Evolutionary conservation across 2,329 filamentous ascomycete genomes (phyloP).

Genomic region (Drechslera avenae): DNA sequence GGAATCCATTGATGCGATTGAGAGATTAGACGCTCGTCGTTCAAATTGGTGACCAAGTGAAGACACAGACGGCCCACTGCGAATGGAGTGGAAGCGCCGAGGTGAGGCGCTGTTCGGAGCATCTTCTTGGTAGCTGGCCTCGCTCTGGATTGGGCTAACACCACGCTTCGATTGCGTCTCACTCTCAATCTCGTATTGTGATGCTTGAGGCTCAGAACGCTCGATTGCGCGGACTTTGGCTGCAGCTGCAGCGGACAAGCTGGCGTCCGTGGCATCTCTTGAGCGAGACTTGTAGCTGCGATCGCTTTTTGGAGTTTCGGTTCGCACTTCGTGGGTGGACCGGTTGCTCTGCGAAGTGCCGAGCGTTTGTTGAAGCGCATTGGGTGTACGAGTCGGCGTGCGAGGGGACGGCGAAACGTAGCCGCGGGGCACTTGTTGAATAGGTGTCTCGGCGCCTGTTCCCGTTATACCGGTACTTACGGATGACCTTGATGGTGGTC

Average conservation of each 20-base stretch:
- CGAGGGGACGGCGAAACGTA: constrained; percentile 65
- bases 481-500: constrained; percentile 65
- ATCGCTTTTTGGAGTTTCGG: constrained; percentile 53
- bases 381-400: constrained; percentile 65
- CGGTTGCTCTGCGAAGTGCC: constrained; percentile 69
- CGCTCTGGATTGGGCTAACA: constrained; percentile 88
- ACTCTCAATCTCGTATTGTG: constrained; percentile 46
- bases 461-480: constrained; percentile 53
- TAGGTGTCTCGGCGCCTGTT: constrained; percentile 55
- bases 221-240: constrained; percentile 47
- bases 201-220: constrained; percentile 39
- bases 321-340: constrained; percentile 58
- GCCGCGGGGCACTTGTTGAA: constrained; percentile 68
- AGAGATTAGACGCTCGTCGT: constrained; percentile 60
- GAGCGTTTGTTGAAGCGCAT: constrained; percentile 62
- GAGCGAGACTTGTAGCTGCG: constrained; percentile 50
- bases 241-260: constrained; percentile 43
- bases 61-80: constrained; percentile 58
- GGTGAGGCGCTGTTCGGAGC: constrained; percentile 41
- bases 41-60: constrained; percentile 65
- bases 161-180: constrained; percentile 58
- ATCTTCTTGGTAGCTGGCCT: constrained; percentile 71
- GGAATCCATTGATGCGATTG: constrained; percentile 64
- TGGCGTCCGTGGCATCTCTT: constrained; percentile 28
- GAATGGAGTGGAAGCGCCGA: constrained; percentile 55